Conservation (phyloP, 2,329 filamentous ascomycete species). For the Colletotrichum sp. region DNA sequence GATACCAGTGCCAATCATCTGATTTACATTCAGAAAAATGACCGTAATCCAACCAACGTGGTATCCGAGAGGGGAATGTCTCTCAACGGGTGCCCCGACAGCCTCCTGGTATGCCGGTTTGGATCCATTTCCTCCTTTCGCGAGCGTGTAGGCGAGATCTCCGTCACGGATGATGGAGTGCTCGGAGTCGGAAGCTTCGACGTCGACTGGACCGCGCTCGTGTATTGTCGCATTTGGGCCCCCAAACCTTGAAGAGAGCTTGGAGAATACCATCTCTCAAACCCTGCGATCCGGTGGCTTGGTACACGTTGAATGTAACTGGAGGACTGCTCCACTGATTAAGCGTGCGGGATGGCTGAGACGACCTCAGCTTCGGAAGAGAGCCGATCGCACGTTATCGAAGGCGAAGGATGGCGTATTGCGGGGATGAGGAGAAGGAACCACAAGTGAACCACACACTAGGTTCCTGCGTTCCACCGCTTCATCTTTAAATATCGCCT, state of each 20-base stretch:
- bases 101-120: slow-evolving; percentile 63
- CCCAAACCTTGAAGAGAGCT: not conserved
- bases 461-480: not conserved
- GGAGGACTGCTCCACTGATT: not conserved
- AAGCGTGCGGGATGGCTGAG: not conserved
- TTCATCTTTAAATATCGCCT: not conserved
- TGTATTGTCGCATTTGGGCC: not conserved
- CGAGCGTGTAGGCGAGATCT: slow-evolving; percentile 44
- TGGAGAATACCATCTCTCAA: not conserved
- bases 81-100: slow-evolving; percentile 65
- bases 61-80: slow-evolving; percentile 63
- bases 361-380: too few species aligned
- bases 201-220: not conserved
- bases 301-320: not conserved
- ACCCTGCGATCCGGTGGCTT: not conserved
- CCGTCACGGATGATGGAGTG: slow-evolving; percentile 38
- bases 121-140: slow-evolving; percentile 53
- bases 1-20: slow-evolving; percentile 68
- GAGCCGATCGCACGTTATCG: not conserved
- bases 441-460: not conserved
- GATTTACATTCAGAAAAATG: slow-evolving; percentile 64
- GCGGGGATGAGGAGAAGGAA: not conserved
- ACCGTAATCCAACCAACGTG: slow-evolving; percentile 60
- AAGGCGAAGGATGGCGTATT: not conserved
- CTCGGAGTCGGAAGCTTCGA: slow-evolving; percentile 26